Percentiles rank a stretch among this genome's conserved stretches.
phyloP scores from a whole-genome alignment of 768 basidiomycete species.

The Leccinellum rugosiceps region DNA sequence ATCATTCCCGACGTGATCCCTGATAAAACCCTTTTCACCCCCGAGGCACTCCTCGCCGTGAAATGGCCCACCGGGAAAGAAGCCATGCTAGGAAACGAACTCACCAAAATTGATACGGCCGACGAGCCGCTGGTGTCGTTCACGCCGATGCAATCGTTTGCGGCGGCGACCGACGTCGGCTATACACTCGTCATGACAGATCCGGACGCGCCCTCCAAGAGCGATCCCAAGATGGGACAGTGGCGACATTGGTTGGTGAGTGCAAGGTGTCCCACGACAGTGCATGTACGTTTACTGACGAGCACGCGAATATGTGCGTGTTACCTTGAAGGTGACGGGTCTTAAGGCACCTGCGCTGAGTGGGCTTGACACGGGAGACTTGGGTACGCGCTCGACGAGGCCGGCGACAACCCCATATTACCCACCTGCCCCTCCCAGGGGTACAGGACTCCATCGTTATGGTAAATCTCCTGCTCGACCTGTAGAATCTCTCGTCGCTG shows the following conservation, averaged over 20 bases:
- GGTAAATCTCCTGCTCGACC: constrained; percentile 32
- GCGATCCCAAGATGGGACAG: constrained; percentile 45
- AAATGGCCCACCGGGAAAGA: constrained; percentile 31
- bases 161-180: constrained; percentile 30
- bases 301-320: background rate
- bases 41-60: constrained; percentile 27
- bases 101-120: constrained; percentile 36
- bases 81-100: constrained; percentile 36
- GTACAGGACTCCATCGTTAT: constrained; percentile 56
- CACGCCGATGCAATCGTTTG: constrained; percentile 38
- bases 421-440: constrained; percentile 53
- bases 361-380: constrained; percentile 31
- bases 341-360: constrained; percentile 34
- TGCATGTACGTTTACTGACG: background rate
- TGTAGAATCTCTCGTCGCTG: background rate
- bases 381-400: constrained; percentile 40
- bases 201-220: constrained; percentile 54
- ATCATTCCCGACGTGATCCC: constrained; percentile 33
- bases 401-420: constrained; percentile 53
- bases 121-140: constrained; percentile 52
- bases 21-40: constrained; percentile 20
- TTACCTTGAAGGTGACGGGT: constrained; percentile 33
- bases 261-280: background rate
- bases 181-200: constrained; percentile 59
- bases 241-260: constrained; percentile 60